Evolutionary conservation across 148 eudicot genomes (phyloP), one percentile per base, ranked within the genome.

Genomic region (Salicornia ramosissima): DNA sequence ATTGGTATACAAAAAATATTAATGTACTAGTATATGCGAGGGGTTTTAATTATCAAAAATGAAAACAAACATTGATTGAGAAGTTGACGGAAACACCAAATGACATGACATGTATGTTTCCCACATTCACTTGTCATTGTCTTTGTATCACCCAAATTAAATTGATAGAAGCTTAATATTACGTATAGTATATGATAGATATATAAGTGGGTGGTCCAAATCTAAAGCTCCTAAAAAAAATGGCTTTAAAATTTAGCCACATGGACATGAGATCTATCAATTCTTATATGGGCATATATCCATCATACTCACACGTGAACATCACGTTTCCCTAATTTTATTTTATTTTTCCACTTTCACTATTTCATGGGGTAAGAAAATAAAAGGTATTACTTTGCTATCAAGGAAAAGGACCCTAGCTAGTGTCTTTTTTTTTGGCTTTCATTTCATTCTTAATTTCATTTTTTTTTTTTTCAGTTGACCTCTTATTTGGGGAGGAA

Each of bases 261-360:
- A 71, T 77, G 80, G 50, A 65, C 16, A 31, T 47, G 56, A 40
- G 71, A 67, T 25, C 75, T 59, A 34, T 58, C 28, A 39, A 1
- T 31, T 59, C 58, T 36, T 52, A 4, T 39, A 21, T 71, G 61
- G 34, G 10, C 68, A 40, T 15, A 60, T 34, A 56, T 39, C 56
- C 47, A 47, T 10, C 61, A 36, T 26, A 19, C 45, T 21, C 80
- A 71, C 80, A 77, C 80, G 80, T 77, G 75, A 71, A 71, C 68
- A 58, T 77, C 80, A 71, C 72, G 60, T 77, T 43, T 36, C 51
- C 52, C 11, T 36, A 36, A 36, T 39, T 30, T 19, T 68, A 60
- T 47, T 24, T 51, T 3, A 15, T 19, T 61, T 49, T 21, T 5
- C 3, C 43, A 11, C 21, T 71, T 30, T 52, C 43, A 9, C 28